Evolutionary conservation across 352 stramenopile genomes (phyloP).

Genomic region (Saprolegnia diclina): DNA sequence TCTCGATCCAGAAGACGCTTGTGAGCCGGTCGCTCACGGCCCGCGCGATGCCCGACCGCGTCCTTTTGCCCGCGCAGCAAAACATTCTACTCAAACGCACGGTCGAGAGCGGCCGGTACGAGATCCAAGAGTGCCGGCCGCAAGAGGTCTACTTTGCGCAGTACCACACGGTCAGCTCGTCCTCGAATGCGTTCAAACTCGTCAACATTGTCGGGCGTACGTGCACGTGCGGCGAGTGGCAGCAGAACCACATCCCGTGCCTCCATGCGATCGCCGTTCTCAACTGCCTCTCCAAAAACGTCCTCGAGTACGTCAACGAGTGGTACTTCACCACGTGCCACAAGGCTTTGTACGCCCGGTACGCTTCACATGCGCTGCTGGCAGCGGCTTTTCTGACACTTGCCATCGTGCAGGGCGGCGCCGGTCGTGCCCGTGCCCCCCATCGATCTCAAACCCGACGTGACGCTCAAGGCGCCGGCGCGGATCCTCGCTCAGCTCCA

Average conservation of each 20-base stretch:
- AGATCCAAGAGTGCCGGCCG: constrained; percentile 19
- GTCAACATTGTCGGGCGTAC: constrained; percentile 18
- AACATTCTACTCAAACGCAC: constrained; percentile 12
- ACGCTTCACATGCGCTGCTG: neutral
- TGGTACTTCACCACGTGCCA: constrained; percentile 19
- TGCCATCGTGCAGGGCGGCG: neutral
- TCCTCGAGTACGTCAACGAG: constrained; percentile 22
- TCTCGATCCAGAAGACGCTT: constrained; percentile 2
- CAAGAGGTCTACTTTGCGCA: constrained; percentile 28
- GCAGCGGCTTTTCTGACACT: neutral
- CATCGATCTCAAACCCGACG: constrained; percentile 18
- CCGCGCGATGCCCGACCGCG: neutral
- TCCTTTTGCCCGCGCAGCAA: constrained; percentile 16
- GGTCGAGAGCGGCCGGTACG: constrained; percentile 11
- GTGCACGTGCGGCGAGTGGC: constrained; percentile 26
- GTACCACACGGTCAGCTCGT: neutral
- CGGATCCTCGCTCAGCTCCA: constrained; percentile 9
- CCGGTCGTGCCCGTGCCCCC: constrained; percentile 13
- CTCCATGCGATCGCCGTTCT: constrained; percentile 22
- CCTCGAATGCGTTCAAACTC: constrained; percentile 14
- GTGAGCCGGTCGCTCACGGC: neutral
- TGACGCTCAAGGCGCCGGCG: constrained; percentile 11
- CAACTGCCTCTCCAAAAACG: constrained; percentile 8
- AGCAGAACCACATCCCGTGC: constrained; percentile 22
- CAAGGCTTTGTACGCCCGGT: constrained; percentile 19